Conservation (phyloP, 305 asterid genomes). For the Fraxinus sp. region DNA sequence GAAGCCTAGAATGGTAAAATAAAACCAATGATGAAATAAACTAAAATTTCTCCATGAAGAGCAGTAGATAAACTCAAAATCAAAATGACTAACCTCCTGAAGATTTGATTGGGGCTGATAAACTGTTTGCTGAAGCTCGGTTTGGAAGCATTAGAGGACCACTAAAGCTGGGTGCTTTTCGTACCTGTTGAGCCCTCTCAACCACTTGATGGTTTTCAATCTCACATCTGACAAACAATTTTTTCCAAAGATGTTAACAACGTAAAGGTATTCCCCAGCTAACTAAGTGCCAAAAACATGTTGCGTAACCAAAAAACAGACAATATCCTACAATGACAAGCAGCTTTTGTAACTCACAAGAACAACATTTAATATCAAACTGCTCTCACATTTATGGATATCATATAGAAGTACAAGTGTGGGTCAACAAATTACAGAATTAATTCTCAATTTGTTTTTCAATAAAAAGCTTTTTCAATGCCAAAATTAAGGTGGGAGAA, state of each 20-base stretch:
- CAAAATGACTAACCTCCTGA: slow-evolving; percentile 68
- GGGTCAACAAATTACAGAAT: background rate
- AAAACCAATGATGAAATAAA: slow-evolving; percentile 16
- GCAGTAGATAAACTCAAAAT: background rate
- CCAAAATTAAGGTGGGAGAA: background rate
- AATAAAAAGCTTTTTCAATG: background rate
- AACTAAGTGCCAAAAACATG: slow-evolving; percentile 13
- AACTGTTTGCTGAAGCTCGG: slow-evolving; percentile 98
- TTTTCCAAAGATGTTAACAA: slow-evolving; percentile 4
- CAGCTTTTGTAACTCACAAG: background rate
- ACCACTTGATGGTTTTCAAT: slow-evolving; percentile 56
- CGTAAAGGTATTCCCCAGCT: slow-evolving; percentile 13
- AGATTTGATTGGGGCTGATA: slow-evolving; percentile 97
- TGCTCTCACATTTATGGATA: background rate
- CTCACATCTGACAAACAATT: slow-evolving; percentile 59
- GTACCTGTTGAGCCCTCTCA: slow-evolving; percentile 60
- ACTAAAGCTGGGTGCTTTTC: slow-evolving; percentile 90
- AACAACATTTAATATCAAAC: background rate
- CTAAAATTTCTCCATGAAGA: slow-evolving; percentile 13
- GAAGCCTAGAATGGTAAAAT: slow-evolving; percentile 49
- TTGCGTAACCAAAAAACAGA: background rate
- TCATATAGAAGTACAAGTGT: background rate
- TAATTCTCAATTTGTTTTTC: background rate
- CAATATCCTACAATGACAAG: background rate
- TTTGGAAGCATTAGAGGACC: slow-evolving; percentile 94